Conservation (phyloP, 805 yeast species). For the Yarrowia sp. region DNA sequence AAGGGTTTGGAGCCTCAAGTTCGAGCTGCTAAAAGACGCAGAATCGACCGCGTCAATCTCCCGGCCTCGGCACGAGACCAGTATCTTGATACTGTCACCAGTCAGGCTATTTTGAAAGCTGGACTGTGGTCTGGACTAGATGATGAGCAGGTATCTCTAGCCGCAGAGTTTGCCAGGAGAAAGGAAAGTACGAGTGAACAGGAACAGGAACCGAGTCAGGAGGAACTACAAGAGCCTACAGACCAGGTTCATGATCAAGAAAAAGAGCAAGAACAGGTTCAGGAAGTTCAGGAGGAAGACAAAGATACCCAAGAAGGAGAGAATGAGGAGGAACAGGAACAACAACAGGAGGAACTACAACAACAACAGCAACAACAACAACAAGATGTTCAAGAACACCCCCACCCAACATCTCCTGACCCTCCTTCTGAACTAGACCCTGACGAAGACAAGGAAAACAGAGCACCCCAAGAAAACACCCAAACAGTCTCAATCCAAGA, state of each 20-base stretch:
- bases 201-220: not conserved
- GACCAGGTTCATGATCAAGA: not conserved
- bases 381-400: not conserved
- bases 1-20: not conserved
- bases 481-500: not conserved
- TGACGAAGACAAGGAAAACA: slow-evolving; percentile 5
- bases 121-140: slow-evolving; percentile 11
- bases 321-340: not conserved
- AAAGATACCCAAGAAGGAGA: not conserved
- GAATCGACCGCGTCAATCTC: not conserved
- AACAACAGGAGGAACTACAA: not conserved
- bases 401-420: not conserved
- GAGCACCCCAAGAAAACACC: not conserved
- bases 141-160: not conserved
- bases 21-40: not conserved
- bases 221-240: not conserved
- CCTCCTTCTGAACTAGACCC: not conserved
- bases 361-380: not conserved
- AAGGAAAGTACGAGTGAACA: not conserved
- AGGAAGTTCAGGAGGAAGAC: not conserved
- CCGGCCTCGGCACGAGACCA: slow-evolving; percentile 7
- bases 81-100: slow-evolving; percentile 12
- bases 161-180: not conserved
- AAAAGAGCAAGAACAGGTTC: not conserved
- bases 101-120: not conserved